These are phyloP conservation scores for Sordariomycetes sp. DNA, from an alignment of 2,329 filamentous ascomycete genomes.

Conservation along the genomic window DNA sequence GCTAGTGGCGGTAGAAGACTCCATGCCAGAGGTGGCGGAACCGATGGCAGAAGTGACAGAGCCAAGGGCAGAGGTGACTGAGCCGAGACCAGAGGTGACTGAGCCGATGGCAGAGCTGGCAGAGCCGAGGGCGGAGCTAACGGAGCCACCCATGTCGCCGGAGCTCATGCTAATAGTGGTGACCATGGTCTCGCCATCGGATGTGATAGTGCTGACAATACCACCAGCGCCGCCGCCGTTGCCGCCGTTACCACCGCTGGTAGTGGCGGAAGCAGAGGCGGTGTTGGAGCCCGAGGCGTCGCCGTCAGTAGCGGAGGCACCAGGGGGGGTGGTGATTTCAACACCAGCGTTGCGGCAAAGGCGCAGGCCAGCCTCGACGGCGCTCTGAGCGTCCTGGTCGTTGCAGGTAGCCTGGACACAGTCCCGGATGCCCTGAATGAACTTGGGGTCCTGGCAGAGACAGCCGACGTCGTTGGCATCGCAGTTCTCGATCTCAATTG, in stretches of 20 bases:
- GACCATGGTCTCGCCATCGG: constrained; percentile 21
- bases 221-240: constrained; percentile 2
- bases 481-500: constrained; percentile 37
- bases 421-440: constrained; percentile 40
- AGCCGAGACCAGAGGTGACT: neutral
- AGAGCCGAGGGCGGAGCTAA: neutral
- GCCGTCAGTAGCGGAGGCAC: neutral
- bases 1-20: constrained; percentile 6
- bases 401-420: constrained; percentile 36
- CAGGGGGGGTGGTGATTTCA: constrained; percentile 14
- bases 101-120: constrained; percentile 13
- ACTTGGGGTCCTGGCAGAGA: constrained; percentile 37
- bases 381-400: constrained; percentile 21
- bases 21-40: constrained; percentile 6
- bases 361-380: constrained; percentile 26
- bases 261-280: constrained; percentile 6
- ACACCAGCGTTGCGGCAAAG: constrained; percentile 29
- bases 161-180: constrained; percentile 15
- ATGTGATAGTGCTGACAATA: constrained; percentile 24
- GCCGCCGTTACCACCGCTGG: constrained; percentile 7
- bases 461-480: constrained; percentile 27
- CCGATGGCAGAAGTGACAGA: constrained; percentile 9
- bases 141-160: neutral
- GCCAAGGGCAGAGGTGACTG: constrained; percentile 11
- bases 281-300: neutral